phyloP scores from a whole-genome alignment of 208 protist genomes.

The Crithidia expoeki region DNA sequence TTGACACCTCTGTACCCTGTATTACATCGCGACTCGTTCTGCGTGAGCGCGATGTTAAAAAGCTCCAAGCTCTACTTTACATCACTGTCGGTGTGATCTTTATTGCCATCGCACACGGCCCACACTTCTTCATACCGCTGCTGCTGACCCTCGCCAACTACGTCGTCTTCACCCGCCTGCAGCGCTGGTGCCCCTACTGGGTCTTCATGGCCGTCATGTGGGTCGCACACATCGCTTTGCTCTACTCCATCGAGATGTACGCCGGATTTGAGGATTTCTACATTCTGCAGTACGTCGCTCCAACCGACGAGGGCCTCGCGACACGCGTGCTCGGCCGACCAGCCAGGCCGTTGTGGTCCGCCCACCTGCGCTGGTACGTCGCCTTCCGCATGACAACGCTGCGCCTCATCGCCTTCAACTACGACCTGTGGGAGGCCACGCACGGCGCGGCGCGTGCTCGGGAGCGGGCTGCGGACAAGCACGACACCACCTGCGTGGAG shows the following conservation, averaged over 20 bases:
- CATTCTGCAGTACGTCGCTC: constrained; percentile 28
- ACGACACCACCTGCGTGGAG: constrained; percentile 38
- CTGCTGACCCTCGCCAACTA: constrained; percentile 42
- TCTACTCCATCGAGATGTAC: constrained; percentile 39
- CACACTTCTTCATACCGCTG: constrained; percentile 34
- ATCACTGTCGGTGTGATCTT: constrained; percentile 23
- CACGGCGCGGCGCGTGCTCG: constrained; percentile 18
- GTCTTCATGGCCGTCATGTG: constrained; percentile 64
- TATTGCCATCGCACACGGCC: constrained; percentile 36
- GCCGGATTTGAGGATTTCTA: constrained; percentile 33
- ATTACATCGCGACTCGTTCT: not conserved
- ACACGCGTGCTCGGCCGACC: constrained; percentile 6
- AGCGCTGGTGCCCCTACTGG: constrained; percentile 43
- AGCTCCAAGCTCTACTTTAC: not conserved
- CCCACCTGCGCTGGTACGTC: constrained; percentile 59
- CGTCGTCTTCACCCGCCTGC: constrained; percentile 43
- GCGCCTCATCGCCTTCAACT: constrained; percentile 85
- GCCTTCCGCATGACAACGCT: constrained; percentile 80
- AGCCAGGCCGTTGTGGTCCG: constrained; percentile 9
- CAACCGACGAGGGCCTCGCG: not conserved
- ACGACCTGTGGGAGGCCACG: constrained; percentile 57
- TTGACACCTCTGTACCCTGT: too few relatives aligned
- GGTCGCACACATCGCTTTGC: constrained; percentile 37
- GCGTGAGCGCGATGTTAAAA: not conserved
- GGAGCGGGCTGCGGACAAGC: constrained; percentile 35